phyloP scores from a whole-genome alignment of 805 yeast genomes.

The Kodamaea nitidulidarum region DNA sequence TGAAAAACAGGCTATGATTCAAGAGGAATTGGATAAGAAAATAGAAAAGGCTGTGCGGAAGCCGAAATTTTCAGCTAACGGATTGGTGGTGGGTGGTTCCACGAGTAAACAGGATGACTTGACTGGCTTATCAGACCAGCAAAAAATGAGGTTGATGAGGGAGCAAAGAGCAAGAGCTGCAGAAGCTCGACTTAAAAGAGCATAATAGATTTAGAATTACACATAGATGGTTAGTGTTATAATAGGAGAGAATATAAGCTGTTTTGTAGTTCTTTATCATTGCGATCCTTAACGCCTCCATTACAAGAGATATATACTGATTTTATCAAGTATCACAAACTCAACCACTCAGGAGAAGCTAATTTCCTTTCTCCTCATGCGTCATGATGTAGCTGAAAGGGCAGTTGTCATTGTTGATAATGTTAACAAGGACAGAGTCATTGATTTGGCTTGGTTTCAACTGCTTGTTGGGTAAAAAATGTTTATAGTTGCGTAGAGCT shows the following conservation, averaged over 20 bases:
- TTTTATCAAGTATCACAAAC: too few species aligned
- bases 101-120: conserved; percentile 38
- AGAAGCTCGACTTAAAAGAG: conserved; percentile 65
- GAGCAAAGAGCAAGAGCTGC: conserved; percentile 97
- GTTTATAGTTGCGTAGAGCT: conserved; percentile 61
- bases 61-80: conserved; percentile 30
- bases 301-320: too few species aligned
- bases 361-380: background rate
- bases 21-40: conserved; percentile 42
- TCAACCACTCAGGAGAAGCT: background rate
- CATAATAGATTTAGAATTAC: background rate
- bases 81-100: conserved; percentile 27
- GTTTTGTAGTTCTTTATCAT: too few species aligned
- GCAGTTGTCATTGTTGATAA: conserved; percentile 18
- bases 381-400: conserved; percentile 37
- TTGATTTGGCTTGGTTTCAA: conserved; percentile 1
- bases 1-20: conserved; percentile 39
- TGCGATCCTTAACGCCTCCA: too few species aligned
- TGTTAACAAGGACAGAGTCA: conserved; percentile 30
- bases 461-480: conserved; percentile 46
- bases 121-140: conserved; percentile 67
- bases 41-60: conserved; percentile 36
- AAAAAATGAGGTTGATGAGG: conserved; percentile 74
- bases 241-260: too few species aligned
- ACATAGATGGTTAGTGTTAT: background rate